Conservation (phyloP, 352 stramenopile genomes). For the Nothophytophthora sp. region DNA sequence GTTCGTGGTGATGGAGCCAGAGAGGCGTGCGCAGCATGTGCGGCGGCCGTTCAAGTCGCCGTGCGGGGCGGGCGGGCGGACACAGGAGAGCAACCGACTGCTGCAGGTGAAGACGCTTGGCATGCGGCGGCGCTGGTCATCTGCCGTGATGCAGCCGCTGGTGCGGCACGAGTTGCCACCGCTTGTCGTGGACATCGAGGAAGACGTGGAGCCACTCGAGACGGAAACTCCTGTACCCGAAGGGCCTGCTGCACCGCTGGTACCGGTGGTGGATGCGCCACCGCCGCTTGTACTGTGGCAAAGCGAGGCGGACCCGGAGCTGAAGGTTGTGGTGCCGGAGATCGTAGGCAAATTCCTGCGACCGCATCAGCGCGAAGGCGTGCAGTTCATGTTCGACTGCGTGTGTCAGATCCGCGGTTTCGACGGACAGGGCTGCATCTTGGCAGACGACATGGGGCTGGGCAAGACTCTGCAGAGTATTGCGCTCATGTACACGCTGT, state of each 20-base stretch:
- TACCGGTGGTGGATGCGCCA: slow-evolving; percentile 31
- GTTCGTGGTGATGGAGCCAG: slow-evolving; percentile 69
- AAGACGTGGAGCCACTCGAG: slow-evolving; percentile 39
- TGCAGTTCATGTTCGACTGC: slow-evolving; percentile 98
- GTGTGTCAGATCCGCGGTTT: slow-evolving; percentile 76
- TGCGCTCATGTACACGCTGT: slow-evolving; percentile 83
- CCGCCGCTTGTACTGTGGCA: slow-evolving; percentile 84
- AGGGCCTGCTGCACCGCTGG: slow-evolving; percentile 18
- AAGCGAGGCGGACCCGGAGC: slow-evolving; percentile 57
- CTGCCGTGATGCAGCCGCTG: slow-evolving; percentile 47
- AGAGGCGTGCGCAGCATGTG: slow-evolving; percentile 55
- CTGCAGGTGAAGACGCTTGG: slow-evolving; percentile 86
- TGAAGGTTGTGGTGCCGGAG: slow-evolving; percentile 82
- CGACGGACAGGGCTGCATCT: slow-evolving; percentile 83
- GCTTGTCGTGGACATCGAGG: slow-evolving; percentile 66
- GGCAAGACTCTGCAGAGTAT: slow-evolving; percentile 91
- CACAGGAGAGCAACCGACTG: slow-evolving; percentile 75
- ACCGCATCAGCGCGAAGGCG: slow-evolving; percentile 95
- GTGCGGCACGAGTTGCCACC: slow-evolving; percentile 66
- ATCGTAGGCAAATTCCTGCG: slow-evolving; percentile 95
- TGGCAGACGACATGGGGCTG: slow-evolving; percentile 89
- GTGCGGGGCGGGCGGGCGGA: slow-evolving; percentile 52
- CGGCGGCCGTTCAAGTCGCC: slow-evolving; percentile 81
- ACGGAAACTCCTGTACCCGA: slow-evolving; percentile 15
- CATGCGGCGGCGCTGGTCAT: slow-evolving; percentile 66